Evolutionary conservation across 2,329 filamentous ascomycete species (phyloP).

Genomic region (Immersiporthe knoxdaviesiana): DNA sequence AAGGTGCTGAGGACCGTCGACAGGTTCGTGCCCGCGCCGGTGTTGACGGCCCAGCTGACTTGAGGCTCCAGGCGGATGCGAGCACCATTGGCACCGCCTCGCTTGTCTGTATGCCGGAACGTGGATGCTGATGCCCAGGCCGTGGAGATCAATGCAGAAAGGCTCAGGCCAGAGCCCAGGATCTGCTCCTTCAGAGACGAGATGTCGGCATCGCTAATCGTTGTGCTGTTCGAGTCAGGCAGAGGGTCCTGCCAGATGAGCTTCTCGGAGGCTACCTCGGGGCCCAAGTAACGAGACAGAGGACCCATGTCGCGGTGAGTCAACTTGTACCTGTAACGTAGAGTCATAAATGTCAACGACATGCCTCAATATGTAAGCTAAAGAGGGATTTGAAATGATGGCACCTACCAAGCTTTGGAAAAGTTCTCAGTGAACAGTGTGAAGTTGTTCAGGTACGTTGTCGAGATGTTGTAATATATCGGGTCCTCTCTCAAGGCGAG

Average conservation of each 20-base stretch:
- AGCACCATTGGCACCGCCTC: constrained; percentile 79
- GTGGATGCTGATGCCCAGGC: constrained; percentile 74
- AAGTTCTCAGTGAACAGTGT: constrained; percentile 70
- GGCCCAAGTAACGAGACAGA: constrained; percentile 70
- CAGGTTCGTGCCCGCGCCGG: constrained; percentile 52
- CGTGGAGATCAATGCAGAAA: constrained; percentile 64
- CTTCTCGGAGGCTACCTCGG: constrained; percentile 71
- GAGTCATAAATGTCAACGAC: background rate
- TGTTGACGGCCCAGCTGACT: constrained; percentile 75
- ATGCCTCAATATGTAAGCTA: background rate
- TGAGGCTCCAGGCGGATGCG: constrained; percentile 76
- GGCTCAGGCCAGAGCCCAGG: constrained; percentile 62
- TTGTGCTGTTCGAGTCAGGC: constrained; percentile 58
- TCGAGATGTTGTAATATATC: constrained; percentile 71
- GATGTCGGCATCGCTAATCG: constrained; percentile 66
- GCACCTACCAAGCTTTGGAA: constrained; percentile 61
- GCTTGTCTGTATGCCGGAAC: constrained; percentile 78
- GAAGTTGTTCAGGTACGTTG: constrained; percentile 67
- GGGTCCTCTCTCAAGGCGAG: constrained; percentile 70
- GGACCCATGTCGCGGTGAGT: constrained; percentile 81
- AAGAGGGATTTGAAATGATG: too few species aligned
- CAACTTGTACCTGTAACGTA: constrained; percentile 55
- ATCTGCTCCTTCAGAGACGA: constrained; percentile 70
- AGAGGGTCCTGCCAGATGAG: constrained; percentile 78
- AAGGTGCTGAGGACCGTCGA: constrained; percentile 63